Percentiles rank a stretch among this genome's conserved stretches.
Conservation (phyloP, 2,329 filamentous ascomycete genomes). For the Leptographium flavum region DNA sequence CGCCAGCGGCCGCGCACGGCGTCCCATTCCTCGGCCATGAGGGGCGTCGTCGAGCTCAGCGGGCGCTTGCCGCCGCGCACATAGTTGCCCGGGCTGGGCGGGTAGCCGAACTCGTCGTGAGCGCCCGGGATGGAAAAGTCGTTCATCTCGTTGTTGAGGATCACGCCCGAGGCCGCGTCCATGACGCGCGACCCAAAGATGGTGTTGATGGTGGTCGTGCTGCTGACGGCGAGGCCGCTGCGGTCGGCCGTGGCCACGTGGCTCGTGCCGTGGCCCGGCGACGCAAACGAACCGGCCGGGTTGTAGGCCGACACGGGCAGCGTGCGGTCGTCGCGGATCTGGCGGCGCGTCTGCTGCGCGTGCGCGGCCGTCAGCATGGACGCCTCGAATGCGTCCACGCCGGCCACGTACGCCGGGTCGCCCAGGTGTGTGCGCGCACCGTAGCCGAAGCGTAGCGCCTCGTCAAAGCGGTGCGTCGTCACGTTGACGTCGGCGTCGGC, state of each 20-base stretch:
- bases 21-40: conserved; percentile 55
- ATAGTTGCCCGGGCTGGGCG: conserved; percentile 67
- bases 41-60: conserved; percentile 66
- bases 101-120: conserved; percentile 73
- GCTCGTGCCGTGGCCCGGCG: conserved; percentile 46
- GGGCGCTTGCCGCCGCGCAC: conserved; percentile 70
- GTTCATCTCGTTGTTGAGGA: conserved; percentile 59
- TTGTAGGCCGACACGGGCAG: conserved; percentile 63
- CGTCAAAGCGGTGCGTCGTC: conserved; percentile 68
- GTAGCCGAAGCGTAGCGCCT: conserved; percentile 84
- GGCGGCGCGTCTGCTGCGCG: conserved; percentile 43
- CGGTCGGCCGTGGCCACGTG: conserved; percentile 60
- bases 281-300: conserved; percentile 24
- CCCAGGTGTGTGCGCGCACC: conserved; percentile 65
- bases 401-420: conserved; percentile 61
- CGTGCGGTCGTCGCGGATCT: conserved; percentile 59
- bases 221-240: conserved; percentile 59
- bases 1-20: conserved; percentile 32
- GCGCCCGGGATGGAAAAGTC: conserved; percentile 76
- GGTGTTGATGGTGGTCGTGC: conserved; percentile 80
- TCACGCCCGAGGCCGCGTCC: conserved; percentile 69
- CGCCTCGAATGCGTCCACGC: conserved; percentile 48
- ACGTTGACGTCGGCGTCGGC: conserved; percentile 36
- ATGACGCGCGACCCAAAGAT: conserved; percentile 70
- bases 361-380: conserved; percentile 50